Evolutionary conservation across 345 rosid genomes (phyloP), one percentile per base, ranked within the genome.

Genomic region (Rhodomyrtus tomentosa): DNA sequence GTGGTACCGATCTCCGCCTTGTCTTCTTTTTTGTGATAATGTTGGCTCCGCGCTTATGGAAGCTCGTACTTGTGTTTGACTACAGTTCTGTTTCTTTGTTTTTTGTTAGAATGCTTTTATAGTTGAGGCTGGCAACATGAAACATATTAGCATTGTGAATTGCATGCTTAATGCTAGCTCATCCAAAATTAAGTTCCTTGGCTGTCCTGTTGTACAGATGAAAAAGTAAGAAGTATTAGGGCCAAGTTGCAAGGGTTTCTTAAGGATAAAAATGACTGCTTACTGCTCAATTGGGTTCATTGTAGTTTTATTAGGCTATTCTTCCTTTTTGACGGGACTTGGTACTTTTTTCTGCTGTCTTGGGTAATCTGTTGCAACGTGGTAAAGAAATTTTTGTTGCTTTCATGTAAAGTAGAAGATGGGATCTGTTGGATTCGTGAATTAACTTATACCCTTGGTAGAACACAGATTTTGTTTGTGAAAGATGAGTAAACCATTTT

Each of bases 1-100:
- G 88, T 89, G 98, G 94, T 94, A 92, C 58, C 25, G 79, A 0
- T 68, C 79, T 68, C 79, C 45, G 45, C 79, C 79, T 20, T 36
- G 79, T 68, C 79, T 68, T 55, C 8, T 55, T 55, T 54, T 55
- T 55, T 55, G 58, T 55, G 58, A 22, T 55, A 4, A 24, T 55
- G 58, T 55, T 5, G 79, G 79, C 79, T 68, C 1, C 10, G 45
- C 22, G 45, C 1, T 36, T 18, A 36, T 68, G 21, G 79, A 36
- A 68, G 45, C 79, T 68, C 13, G 5, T 68, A 68, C 45, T 68
- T 36, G 32, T 68, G 76, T 36, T 68, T 36, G 79, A 32, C 79
- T 1, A 36, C 6, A 36, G 7, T 36, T 36, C 25, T 24, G 15
- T 51, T 15, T 5, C 12, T 9, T 4, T 27, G 24, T 54, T 25